Conservation (phyloP, 768 basidiomycete species). For the Rhodotorula kratochvilovae region DNA sequence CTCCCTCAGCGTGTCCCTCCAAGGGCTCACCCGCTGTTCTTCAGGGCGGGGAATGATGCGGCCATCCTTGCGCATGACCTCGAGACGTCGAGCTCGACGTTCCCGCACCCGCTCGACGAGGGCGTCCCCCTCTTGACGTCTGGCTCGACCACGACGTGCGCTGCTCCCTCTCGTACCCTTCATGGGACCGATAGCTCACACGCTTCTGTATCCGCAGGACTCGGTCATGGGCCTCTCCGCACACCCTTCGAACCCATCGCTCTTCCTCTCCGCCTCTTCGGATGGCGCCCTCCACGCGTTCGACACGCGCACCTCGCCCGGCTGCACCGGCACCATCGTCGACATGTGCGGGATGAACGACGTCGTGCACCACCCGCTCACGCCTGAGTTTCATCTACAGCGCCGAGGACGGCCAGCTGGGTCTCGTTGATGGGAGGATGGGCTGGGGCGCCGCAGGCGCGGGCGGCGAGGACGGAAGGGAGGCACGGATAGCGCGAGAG, state of each 20-base stretch:
- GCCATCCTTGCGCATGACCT: constrained; percentile 29
- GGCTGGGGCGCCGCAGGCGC: constrained; percentile 13
- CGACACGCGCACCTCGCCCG: constrained; percentile 15
- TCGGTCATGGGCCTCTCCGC: constrained; percentile 9
- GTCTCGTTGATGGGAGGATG: constrained; percentile 27
- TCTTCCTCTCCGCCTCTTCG: constrained; percentile 28
- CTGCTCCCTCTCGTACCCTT: not conserved
- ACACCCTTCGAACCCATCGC: constrained; percentile 21
- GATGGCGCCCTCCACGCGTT: constrained; percentile 22
- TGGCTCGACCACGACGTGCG: constrained; percentile 27
- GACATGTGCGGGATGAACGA: constrained; percentile 17
- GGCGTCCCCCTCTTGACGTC: not conserved
- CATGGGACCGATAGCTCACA: too few relatives aligned
- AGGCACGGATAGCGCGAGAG: not conserved
- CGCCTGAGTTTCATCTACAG: constrained; percentile 23
- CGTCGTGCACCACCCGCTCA: constrained; percentile 18
- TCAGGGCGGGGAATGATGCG: constrained; percentile 22
- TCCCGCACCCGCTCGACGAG: not conserved
- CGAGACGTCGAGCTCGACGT: constrained; percentile 10
- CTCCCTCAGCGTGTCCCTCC: not conserved
- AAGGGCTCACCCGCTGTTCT: not conserved
- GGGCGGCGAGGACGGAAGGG: too few relatives aligned
- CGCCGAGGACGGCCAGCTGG: constrained; percentile 4
- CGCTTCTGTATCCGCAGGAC: constrained; percentile 7
- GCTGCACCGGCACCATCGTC: constrained; percentile 2